phyloP scores from a whole-genome alignment of 1,284 basidiomycete species.

The Leccinum holopus region DNA sequence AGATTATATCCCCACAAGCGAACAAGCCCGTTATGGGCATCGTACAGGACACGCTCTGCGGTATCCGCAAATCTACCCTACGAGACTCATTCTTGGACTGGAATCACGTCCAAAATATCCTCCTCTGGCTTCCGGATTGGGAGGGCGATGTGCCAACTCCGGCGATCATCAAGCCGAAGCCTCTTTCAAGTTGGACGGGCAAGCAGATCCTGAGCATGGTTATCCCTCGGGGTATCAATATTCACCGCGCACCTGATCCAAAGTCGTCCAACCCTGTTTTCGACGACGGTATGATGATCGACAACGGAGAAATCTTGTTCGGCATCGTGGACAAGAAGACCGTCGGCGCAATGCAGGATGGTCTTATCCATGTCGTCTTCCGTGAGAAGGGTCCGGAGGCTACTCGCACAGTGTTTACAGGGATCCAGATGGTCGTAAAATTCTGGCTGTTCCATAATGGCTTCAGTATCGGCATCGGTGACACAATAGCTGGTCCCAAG shows the following conservation, averaged over 20 bases:
- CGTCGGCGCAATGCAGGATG: constrained; percentile 92
- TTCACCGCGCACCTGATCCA: constrained; percentile 76
- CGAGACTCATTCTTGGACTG: constrained; percentile 94
- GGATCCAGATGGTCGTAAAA: constrained; percentile 94
- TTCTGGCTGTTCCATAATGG: constrained; percentile 99
- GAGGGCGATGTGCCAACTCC: constrained; percentile 92
- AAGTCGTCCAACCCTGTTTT: constrained; percentile 81
- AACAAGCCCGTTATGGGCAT: constrained; percentile 99
- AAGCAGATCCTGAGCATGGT: constrained; percentile 95
- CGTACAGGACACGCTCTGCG: constrained; percentile 98
- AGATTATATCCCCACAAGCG: constrained; percentile 99
- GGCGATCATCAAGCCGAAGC: constrained; percentile 95
- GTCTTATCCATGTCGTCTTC: constrained; percentile 96
- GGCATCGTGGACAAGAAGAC: constrained; percentile 99
- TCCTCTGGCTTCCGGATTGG: constrained; percentile 98
- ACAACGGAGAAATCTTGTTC: constrained; percentile 95
- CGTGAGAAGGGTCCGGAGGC: constrained; percentile 96
- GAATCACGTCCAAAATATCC: constrained; percentile 93
- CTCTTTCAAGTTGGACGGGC: constrained; percentile 83
- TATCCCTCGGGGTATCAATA: constrained; percentile 97
- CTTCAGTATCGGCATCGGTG: constrained; percentile 98
- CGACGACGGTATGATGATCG: constrained; percentile 95
- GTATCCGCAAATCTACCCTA: constrained; percentile 95
- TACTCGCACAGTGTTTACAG: constrained; percentile 91
- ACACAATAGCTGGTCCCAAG: constrained; percentile 91